Evolutionary conservation across 371 early-diverging fungal species (phyloP), one percentile per base, ranked within the genome.

Genomic region (Lichtheimia corymbifera): DNA sequence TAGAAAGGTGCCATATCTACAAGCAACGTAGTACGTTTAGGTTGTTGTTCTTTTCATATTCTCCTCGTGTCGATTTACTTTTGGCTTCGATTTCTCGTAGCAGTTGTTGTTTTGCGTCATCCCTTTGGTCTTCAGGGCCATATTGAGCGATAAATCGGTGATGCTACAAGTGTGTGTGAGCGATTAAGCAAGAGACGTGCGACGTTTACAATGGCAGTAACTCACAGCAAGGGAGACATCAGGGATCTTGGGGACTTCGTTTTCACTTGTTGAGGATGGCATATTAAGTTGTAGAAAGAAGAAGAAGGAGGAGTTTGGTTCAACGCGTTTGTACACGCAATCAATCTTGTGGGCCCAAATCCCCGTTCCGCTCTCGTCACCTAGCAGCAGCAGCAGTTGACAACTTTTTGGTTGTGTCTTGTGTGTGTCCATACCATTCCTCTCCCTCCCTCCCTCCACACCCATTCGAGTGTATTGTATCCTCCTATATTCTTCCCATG

Each of bases 1-100:
- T 91, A 93, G 77, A 87, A 93, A 13, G 93, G 93, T 35, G 91
- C 88, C 96, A 95, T 95, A 59, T 89, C 95, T 93, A 60, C 43
- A 11, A 62, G 35, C 6, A 1, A 54, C 13, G n/a, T 17, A 24
- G 25, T 42, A 35, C 13, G 20, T 11, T n/a, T 18, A 24, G 30
- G 18, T 44, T 22, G 30, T 5, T 12, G 13, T 2, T 22, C 42
- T 11, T 4, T 22, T n/a, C 40, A 22, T n/a, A 27, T n/a, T 42
- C 30, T 17, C 18, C 12, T 47, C 5, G 55, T 40, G 14, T 35
- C 5, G 25, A 68, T 78, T 55, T 83, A 92, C 95, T 82, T 70
- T 93, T 84, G 35, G 89, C 85, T 57, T 86, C 82, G 68, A 95
- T 87, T 18, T 71, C 83, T 44, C 75, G 74, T 51, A 91, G 62